These are phyloP conservation scores for Barbatosphaeria neglecta DNA, from an alignment of 495 filamentous ascomycete species.

Conservation along the genomic window DNA sequence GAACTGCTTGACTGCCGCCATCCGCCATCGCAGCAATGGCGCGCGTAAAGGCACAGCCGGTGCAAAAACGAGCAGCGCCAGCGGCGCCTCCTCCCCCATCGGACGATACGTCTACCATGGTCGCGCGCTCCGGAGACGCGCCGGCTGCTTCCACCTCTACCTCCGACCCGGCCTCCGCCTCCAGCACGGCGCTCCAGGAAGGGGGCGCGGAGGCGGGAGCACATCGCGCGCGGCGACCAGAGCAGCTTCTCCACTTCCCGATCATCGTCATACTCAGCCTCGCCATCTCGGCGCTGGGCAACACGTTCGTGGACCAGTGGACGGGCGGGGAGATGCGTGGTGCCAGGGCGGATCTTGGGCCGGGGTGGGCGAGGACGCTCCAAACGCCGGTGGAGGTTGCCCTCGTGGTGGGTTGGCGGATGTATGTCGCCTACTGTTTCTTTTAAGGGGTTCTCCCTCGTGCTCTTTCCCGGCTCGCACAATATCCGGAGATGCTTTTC, in stretches of 20 bases:
- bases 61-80: too few species aligned
- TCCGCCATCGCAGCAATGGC: too few species aligned
- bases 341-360: too few species aligned
- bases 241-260: slow-evolving; percentile 44
- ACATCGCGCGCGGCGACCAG: slow-evolving; percentile 29
- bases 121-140: too few species aligned
- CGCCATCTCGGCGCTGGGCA: slow-evolving; percentile 41
- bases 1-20: too few species aligned
- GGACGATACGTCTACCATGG: too few species aligned
- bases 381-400: slow-evolving; percentile 50
- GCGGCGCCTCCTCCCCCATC: too few species aligned
- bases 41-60: too few species aligned
- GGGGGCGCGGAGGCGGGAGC: neutral
- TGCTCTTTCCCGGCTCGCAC: too few species aligned
- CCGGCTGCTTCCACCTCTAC: too few species aligned
- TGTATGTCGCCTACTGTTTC: slow-evolving; percentile 23
- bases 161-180: too few species aligned
- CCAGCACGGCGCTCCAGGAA: neutral
- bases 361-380: slow-evolving; percentile 31
- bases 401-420: slow-evolving; percentile 52
- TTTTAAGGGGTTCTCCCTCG: neutral
- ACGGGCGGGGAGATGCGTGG: slow-evolving; percentile 41
- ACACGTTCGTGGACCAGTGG: slow-evolving; percentile 39
- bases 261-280: slow-evolving; percentile 55
- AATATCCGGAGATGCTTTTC: too few species aligned